Base-by-base conservation (phyloP, 495 filamentous ascomycete species). In the Platismatia glauca region DNA sequence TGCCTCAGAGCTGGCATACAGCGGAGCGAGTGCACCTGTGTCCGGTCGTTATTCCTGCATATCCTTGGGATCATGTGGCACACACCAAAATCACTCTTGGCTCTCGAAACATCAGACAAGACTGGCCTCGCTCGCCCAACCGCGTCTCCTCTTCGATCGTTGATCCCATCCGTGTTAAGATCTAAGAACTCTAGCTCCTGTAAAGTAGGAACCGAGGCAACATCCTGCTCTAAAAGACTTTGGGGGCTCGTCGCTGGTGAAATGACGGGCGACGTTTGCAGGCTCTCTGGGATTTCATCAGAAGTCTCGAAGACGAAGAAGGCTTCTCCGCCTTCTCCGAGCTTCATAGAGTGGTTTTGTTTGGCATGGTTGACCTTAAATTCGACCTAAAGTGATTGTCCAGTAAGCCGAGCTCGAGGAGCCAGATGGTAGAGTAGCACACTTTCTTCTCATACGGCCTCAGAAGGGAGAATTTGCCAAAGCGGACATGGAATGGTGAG, bases 261-360 rank as follows among this genome's bases (percentile, higher is more conserved):
- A 43, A 95, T 88, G 50, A 96, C 76, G 33, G 94, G 95, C 16
- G 92, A 97, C 11, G 94, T 99, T 74, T 97, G 95, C 69, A 97
- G 73, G 55, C 87, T 90, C 67, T 85, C 87, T 27, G 94, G 94
- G 58, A 99, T 92, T 60, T 83, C 85, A 66, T 91, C 88, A 24
- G 84, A 87, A 7, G 94, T 97, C 75, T 96, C 92, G 70, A 99
- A 97, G 43, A 99, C 89, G 71, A 99, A 99, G 73, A 99, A 97
- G 7, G 94, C 94, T 75, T 99, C 95, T 39, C 94, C 94, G 11
- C 89, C 95, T 72, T 99, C 94, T 29, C 94, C 94, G 18, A 99
- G 81, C 74, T 99, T 99, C 94, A 99, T 97, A 22, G 94, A 82
- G 80, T 95, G 96, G 62, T 94, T 80, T 71, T 96, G 91, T 76